Conservation (phyloP, 164 flowering plant species). For the Amborella trichopoda region DNA sequence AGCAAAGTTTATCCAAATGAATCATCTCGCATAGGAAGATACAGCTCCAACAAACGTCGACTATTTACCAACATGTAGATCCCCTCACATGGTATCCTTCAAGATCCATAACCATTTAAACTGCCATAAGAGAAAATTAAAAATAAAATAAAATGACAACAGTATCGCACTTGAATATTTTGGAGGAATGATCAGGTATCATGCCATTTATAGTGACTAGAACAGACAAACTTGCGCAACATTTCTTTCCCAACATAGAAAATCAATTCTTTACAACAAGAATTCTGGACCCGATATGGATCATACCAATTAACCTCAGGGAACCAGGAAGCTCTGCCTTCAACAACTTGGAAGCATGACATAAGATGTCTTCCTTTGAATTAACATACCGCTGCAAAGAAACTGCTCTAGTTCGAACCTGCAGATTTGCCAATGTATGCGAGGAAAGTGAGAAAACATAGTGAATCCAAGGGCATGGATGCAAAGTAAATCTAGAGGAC, state of each 20-base stretch:
- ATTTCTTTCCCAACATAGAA: not conserved
- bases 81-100: no score
- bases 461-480: not conserved
- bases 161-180: not conserved
- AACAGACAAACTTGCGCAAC: not conserved
- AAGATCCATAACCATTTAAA: no score
- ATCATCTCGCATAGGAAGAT: no score
- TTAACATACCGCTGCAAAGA: slow-evolving; percentile 54
- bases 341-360: slow-evolving; percentile 68
- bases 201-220: not conserved
- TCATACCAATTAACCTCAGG: slow-evolving; percentile 74
- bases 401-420: slow-evolving; percentile 84
- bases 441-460: not conserved
- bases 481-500: slow-evolving; percentile 17
- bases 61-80: no score
- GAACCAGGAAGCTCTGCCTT: slow-evolving; percentile 92
- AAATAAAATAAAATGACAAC: not conserved
- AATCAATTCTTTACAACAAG: not conserved
- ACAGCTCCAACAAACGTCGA: no score
- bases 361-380: slow-evolving; percentile 69
- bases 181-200: no score
- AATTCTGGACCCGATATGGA: not conserved
- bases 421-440: slow-evolving; percentile 9
- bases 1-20: no score
- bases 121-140: no score